These are phyloP conservation scores for Meira nashicola DNA, from an alignment of 1,284 basidiomycete species.

Conservation along the genomic window DNA sequence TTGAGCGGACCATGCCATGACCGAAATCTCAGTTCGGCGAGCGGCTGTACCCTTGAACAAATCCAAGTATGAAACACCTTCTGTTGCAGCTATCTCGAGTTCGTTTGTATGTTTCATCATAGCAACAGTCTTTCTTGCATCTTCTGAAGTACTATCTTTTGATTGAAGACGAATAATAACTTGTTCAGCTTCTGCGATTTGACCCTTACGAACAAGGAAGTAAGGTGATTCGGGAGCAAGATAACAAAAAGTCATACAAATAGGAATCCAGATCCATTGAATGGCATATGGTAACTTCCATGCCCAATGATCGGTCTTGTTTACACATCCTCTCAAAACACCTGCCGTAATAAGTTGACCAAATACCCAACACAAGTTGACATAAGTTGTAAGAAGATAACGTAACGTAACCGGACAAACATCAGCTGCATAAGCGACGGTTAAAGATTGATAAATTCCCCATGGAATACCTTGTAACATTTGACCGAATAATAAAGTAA, in stretches of 20 bases:
- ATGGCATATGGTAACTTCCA: slow-evolving; percentile 54
- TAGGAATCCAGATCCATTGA: slow-evolving; percentile 55
- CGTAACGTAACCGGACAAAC: slow-evolving; percentile 57
- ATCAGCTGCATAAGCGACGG: slow-evolving; percentile 58
- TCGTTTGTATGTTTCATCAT: slow-evolving; percentile 56
- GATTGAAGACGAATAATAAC: slow-evolving; percentile 54
- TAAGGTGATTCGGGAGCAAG: slow-evolving; percentile 54
- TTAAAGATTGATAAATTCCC: slow-evolving; percentile 57
- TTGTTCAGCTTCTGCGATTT: slow-evolving; percentile 56
- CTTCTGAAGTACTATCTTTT: slow-evolving; percentile 49
- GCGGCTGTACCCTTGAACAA: slow-evolving; percentile 56
- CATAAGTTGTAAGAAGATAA: slow-evolving; percentile 56
- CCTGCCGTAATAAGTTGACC: slow-evolving; percentile 55
- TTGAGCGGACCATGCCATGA: slow-evolving; percentile 50
- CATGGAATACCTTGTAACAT: slow-evolving; percentile 55
- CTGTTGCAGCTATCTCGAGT: slow-evolving; percentile 51
- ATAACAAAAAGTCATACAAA: slow-evolving; percentile 50
- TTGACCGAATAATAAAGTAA: slow-evolving; percentile 52
- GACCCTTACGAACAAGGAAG: slow-evolving; percentile 57
- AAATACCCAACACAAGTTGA: slow-evolving; percentile 57
- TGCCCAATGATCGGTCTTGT: slow-evolving; percentile 48
- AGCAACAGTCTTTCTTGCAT: slow-evolving; percentile 55
- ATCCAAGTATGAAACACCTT: slow-evolving; percentile 54
- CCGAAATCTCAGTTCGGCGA: slow-evolving; percentile 56
- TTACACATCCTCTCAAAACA: slow-evolving; percentile 53